Conservation (phyloP, 352 stramenopile species). For the Phytophthora ohioensis region DNA sequence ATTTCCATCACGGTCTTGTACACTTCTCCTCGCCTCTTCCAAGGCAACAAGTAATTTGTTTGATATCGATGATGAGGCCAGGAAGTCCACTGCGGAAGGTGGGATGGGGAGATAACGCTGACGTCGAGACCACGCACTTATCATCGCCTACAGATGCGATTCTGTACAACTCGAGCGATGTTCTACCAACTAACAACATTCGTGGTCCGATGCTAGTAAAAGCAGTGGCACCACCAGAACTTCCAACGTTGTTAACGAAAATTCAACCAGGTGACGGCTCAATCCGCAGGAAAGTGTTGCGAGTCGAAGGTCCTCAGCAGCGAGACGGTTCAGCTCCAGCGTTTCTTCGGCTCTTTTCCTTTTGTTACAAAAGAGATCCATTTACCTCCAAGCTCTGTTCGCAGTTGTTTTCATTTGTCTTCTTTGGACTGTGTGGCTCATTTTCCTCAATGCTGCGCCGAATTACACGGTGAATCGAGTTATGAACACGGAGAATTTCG, state of each 20-base stretch:
- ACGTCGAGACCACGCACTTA: neutral
- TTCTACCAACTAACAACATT: neutral
- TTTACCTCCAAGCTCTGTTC: constrained; percentile 24
- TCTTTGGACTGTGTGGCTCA: constrained; percentile 37
- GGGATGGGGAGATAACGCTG: constrained; percentile 16
- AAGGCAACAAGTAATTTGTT: neutral
- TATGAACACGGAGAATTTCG: constrained; percentile 42
- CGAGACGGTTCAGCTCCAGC: constrained; percentile 2
- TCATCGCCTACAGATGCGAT: constrained; percentile 9
- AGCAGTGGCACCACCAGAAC: neutral
- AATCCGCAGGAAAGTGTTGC: neutral
- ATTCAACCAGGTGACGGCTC: neutral
- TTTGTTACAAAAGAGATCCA: constrained; percentile 4
- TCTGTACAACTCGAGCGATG: constrained; percentile 6
- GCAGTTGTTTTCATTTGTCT: constrained; percentile 27
- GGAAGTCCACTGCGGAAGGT: constrained; percentile 13
- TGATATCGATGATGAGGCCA: constrained; percentile 3
- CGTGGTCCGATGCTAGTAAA: constrained; percentile 15
- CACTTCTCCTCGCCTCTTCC: no score
- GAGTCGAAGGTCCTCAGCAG: constrained; percentile 6
- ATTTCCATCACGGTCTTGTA: neutral
- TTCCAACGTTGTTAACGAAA: constrained; percentile 19
- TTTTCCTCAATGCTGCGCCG: constrained; percentile 30
- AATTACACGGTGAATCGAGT: constrained; percentile 40
- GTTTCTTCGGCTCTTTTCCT: constrained; percentile 14